Percentiles rank a stretch among this genome's conserved stretches.
phyloP scores from a whole-genome alignment of 306 rosid genomes.

The Malus orientalis region DNA sequence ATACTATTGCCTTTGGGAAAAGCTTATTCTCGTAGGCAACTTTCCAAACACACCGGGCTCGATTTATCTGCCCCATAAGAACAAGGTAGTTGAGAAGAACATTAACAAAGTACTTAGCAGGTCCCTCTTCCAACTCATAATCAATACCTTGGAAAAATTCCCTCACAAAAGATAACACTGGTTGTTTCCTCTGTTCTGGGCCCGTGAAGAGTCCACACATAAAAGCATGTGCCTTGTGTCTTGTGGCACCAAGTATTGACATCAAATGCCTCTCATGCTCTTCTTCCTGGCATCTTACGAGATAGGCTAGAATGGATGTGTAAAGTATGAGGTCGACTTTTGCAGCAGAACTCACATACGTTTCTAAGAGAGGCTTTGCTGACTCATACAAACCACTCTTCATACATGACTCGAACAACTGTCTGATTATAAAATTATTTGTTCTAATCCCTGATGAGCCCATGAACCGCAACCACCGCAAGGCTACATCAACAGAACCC shows the following conservation, averaged over 20 bases:
- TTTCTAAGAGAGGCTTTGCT: constrained; percentile 86
- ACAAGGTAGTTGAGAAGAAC: constrained; percentile 93
- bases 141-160: constrained; percentile 85
- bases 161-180: constrained; percentile 75
- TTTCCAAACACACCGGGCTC: constrained; percentile 93
- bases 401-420: constrained; percentile 92
- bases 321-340: constrained; percentile 90
- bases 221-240: constrained; percentile 74
- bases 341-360: constrained; percentile 72
- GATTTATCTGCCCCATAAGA: constrained; percentile 92
- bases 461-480: constrained; percentile 91
- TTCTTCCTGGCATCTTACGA: constrained; percentile 89
- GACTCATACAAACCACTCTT: constrained; percentile 70
- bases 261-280: constrained; percentile 79
- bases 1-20: constrained; percentile 91
- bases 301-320: constrained; percentile 90
- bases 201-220: constrained; percentile 90
- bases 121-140: constrained; percentile 92
- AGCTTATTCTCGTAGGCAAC: constrained; percentile 94
- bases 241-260: constrained; percentile 80
- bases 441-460: constrained; percentile 90
- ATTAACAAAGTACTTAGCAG: constrained; percentile 79
- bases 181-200: constrained; percentile 76
- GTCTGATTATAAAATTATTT: constrained; percentile 79
- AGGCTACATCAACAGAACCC: constrained; percentile 79